Base-by-base conservation (phyloP, 352 stramenopile species). In the Phytopythium delawarense region DNA sequence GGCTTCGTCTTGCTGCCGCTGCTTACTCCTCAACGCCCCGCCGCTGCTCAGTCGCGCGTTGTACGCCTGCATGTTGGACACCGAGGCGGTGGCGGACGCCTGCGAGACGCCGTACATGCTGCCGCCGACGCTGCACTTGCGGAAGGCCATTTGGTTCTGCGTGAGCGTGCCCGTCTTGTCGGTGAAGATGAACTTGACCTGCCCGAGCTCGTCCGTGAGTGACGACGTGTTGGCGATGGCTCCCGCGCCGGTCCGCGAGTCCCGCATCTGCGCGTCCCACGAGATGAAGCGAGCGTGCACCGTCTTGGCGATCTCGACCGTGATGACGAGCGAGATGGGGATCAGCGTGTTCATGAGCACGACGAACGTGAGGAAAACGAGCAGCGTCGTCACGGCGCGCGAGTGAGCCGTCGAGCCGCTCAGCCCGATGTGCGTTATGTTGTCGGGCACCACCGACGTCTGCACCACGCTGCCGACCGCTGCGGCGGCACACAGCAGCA, bases 141-240 rank as follows among this genome's bases (percentile, higher is more conserved):
- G 96, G 65, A 99, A 99, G 52, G 94, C 85, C 95, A 98, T 98
- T 48, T 91, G 78, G 66, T 98, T 98, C 59, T 92, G 78, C 18
- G 95, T 98, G 49, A 98, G 66, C 30, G 95, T 98, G 8, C 95
- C 95, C 4, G 94, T 98, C 67, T 98, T 98, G 70, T 98, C 94
- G 0, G 79, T 98, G 66, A 98, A 97, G 64, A 98, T 86, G 54
- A 94, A 96, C 57, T 86, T 87, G 28, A 98, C 83, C 71, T 98
- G 92, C 0, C 94, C 94, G 1, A 98, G 76, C 57, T 98, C 91
- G 52, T 98, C 92, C 2, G 87, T 97, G 8, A 98, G 76, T n/a
- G 85, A 91, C 8, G 88, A 88, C 0, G 88, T 97, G 48, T 96
- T 93, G 0, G 86, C 94, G 39, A 92, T 78, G 1, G 92, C 89